Conservation (phyloP, 345 rosid species). For the Syzygium aqueum region DNA sequence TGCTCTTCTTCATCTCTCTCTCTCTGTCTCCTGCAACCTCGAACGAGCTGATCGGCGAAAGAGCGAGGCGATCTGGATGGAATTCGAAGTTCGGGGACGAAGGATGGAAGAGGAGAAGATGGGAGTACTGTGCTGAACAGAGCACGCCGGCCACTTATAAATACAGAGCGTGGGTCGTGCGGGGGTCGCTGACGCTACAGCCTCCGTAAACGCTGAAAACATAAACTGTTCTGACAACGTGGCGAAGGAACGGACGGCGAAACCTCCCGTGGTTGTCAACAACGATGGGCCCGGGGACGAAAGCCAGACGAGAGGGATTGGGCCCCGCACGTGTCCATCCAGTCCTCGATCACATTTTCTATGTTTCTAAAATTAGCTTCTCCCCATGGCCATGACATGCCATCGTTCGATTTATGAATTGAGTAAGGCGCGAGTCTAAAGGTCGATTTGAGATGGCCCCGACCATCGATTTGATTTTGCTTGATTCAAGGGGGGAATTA, state of each 20-base stretch:
- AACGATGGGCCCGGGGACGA: background rate
- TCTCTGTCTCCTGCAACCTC: background rate
- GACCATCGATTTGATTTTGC: too few relatives aligned
- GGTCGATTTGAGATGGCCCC: background rate
- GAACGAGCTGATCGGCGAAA: background rate
- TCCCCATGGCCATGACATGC: background rate
- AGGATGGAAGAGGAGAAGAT: background rate
- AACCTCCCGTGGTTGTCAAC: background rate
- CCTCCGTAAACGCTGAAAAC: background rate
- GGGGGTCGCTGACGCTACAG: background rate
- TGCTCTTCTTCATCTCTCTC: conserved; percentile 10
- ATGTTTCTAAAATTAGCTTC: background rate
- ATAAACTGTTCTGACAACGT: background rate
- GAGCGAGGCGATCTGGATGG: background rate
- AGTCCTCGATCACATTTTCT: background rate
- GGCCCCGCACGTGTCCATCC: background rate
- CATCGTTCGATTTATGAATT: background rate
- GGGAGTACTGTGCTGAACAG: background rate
- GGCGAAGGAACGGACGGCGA: background rate
- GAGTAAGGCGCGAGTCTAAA: background rate
- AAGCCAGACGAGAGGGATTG: background rate
- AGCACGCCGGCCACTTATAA: background rate
- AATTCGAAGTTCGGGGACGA: background rate
- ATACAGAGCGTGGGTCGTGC: background rate
- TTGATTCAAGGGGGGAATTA: background rate